Evolutionary conservation across 352 stramenopile species (phyloP).

Genomic region (Phytophthora quininea): DNA sequence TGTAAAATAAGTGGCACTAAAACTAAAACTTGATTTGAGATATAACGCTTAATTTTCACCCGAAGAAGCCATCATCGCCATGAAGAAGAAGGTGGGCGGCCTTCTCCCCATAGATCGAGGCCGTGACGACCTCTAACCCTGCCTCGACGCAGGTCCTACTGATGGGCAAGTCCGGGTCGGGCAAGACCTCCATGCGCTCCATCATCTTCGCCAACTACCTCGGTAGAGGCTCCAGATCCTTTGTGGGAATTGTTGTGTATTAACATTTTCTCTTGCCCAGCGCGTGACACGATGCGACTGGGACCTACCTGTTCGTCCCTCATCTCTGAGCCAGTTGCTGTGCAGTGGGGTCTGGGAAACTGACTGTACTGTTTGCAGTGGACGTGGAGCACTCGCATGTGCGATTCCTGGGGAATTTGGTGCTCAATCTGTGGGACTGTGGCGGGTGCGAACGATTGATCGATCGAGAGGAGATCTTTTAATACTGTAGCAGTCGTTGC

Average conservation of each 20-base stretch:
- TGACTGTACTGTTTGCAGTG: slow-evolving; percentile 51
- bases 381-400: slow-evolving; percentile 94
- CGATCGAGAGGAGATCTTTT: slow-evolving; percentile 10
- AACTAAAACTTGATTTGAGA: too few species aligned
- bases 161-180: slow-evolving; percentile 95
- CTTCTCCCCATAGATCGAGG: not conserved
- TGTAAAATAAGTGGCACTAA: too few species aligned
- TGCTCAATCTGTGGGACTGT: slow-evolving; percentile 99
- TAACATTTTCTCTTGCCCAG: slow-evolving; percentile 31
- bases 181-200: slow-evolving; percentile 99
- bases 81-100: slow-evolving; percentile 67
- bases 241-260: not conserved
- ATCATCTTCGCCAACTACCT: slow-evolving; percentile 99
- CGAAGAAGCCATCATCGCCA: slow-evolving; percentile 14
- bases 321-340: not conserved
- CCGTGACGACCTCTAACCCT: not conserved
- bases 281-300: slow-evolving; percentile 97
- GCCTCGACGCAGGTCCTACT: slow-evolving; percentile 85
- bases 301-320: slow-evolving; percentile 87
- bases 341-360: not conserved
- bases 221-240: slow-evolving; percentile 39
- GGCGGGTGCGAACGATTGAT: slow-evolving; percentile 67
- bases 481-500: slow-evolving; percentile 8
- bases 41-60: too few species aligned
- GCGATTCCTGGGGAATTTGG: slow-evolving; percentile 97